phyloP scores from a whole-genome alignment of 306 rosid genomes.

The Oxytropis ochrocephala region DNA sequence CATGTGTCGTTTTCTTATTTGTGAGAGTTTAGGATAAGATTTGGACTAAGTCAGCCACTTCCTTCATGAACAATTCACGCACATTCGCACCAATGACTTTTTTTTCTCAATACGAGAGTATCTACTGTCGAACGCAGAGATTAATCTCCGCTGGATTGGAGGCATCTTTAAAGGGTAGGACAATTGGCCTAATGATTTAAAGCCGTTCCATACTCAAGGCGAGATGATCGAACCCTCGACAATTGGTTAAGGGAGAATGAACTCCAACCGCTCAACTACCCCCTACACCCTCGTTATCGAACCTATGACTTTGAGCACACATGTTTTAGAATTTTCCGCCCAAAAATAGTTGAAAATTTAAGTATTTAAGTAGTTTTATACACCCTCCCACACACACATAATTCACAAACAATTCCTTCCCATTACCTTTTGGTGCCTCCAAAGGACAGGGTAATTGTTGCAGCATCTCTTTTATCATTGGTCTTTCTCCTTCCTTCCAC shows the following conservation, averaged over 20 bases:
- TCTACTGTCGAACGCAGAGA: too few relatives aligned
- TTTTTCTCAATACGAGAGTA: too few relatives aligned
- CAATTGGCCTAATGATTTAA: too few relatives aligned
- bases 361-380: neutral
- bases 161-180: too few relatives aligned
- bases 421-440: neutral
- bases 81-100: too few relatives aligned
- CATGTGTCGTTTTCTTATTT: neutral
- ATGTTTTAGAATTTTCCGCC: neutral
- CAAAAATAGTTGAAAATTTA: neutral
- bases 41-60: neutral
- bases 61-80: neutral
- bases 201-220: too few relatives aligned
- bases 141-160: too few relatives aligned
- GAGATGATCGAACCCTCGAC: too few relatives aligned
- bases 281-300: too few relatives aligned
- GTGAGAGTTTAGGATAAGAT: constrained; percentile 15
- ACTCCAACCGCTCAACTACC: neutral
- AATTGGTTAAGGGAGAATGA: too few relatives aligned
- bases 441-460: neutral
- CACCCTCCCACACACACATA: neutral
- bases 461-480: neutral
- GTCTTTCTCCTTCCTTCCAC: neutral
- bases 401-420: neutral
- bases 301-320: neutral